A percentile compares a stretch with the other conserved stretches of the same genome.
These are phyloP conservation scores for Paraphaeosphaeria minitans DNA, from an alignment of 2,329 filamentous ascomycete species.

Conservation along the genomic window DNA sequence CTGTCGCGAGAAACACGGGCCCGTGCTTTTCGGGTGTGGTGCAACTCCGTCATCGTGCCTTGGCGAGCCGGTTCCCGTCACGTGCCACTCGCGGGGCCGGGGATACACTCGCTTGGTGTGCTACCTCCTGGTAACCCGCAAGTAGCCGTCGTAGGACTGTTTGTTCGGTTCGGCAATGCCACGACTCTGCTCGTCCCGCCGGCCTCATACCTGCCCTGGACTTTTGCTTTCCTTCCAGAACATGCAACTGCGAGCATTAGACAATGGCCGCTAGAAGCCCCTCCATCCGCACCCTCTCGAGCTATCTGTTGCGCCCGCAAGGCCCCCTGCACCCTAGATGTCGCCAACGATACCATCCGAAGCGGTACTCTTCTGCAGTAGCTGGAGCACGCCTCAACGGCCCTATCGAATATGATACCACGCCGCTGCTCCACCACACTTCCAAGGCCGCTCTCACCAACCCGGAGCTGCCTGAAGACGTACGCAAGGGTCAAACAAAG, in stretches of 20 bases:
- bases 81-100: background rate
- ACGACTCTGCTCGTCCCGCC: background rate
- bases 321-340: slow-evolving; percentile 30
- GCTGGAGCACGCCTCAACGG: slow-evolving; percentile 73
- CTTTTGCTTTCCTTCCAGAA: slow-evolving; percentile 1
- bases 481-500: slow-evolving; percentile 72
- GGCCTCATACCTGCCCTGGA: slow-evolving; percentile 1
- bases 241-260: background rate
- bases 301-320: slow-evolving; percentile 37
- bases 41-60: slow-evolving; percentile 4
- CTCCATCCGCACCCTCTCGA: slow-evolving; percentile 39
- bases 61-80: slow-evolving; percentile 2
- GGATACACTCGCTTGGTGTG: background rate
- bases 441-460: slow-evolving; percentile 72
- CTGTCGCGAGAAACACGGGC: slow-evolving; percentile 1
- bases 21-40: background rate
- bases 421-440: slow-evolving; percentile 79
- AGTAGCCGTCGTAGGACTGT: slow-evolving; percentile 5
- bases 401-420: slow-evolving; percentile 84
- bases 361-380: slow-evolving; percentile 55
- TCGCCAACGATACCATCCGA: slow-evolving; percentile 25
- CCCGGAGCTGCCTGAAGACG: slow-evolving; percentile 70
- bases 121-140: slow-evolving; percentile 5
- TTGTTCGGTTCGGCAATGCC: slow-evolving; percentile 11
- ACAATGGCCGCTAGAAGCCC: slow-evolving; percentile 38